phyloP scores from a whole-genome alignment of 139 green algal species.

The Trebouxia sp. region DNA sequence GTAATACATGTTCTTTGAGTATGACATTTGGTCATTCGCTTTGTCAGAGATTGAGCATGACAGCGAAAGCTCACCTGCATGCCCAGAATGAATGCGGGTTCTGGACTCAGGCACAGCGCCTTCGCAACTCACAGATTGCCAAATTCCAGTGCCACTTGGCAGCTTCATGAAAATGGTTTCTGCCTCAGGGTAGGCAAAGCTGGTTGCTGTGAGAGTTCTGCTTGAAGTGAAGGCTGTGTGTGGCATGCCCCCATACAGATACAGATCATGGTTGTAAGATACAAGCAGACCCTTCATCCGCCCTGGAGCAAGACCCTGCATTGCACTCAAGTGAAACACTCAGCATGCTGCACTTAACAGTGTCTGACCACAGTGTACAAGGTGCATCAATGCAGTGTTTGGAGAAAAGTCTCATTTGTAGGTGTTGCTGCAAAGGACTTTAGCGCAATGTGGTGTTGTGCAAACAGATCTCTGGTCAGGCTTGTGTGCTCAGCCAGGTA shows the following conservation, averaged over 20 bases:
- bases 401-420: too few relatives aligned
- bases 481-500: too few relatives aligned
- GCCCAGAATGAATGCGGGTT: slow-evolving; percentile 11
- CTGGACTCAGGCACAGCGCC: background rate
- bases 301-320: slow-evolving; percentile 6
- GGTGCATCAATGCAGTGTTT: too few relatives aligned
- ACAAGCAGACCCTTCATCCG: slow-evolving; percentile 14
- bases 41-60: too few relatives aligned
- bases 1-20: too few relatives aligned
- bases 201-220: background rate
- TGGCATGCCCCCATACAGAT: slow-evolving; percentile 22
- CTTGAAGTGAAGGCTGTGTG: slow-evolving; percentile 5
- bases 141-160: background rate
- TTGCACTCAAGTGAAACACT: background rate
- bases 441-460: too few relatives aligned
- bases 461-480: too few relatives aligned
- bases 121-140: background rate
- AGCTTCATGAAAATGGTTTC: slow-evolving; percentile 15
- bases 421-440: too few relatives aligned
- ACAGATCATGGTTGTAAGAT: background rate
- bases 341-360: too few relatives aligned
- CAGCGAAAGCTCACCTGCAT: background rate
- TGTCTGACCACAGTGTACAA: too few relatives aligned
- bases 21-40: too few relatives aligned
- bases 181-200: slow-evolving; percentile 1